These are phyloP conservation scores for Salix exigua DNA, from an alignment of 345 rosid species.

Conservation along the genomic window DNA sequence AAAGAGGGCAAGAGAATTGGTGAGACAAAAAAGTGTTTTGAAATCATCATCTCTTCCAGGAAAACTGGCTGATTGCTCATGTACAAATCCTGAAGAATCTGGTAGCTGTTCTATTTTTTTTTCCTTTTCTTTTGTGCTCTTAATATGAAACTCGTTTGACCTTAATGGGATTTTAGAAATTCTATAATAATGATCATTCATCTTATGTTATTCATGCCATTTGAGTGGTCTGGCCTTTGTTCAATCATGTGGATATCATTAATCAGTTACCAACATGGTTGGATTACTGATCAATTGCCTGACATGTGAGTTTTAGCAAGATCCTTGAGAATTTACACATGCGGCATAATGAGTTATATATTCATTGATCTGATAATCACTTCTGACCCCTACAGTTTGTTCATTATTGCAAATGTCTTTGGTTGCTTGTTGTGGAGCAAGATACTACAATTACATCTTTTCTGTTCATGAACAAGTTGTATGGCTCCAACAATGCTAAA, in stretches of 20 bases:
- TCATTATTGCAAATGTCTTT: neutral
- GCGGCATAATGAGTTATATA: neutral
- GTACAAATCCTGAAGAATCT: constrained; percentile 83
- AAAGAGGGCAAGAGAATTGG: constrained; percentile 94
- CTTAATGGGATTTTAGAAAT: neutral
- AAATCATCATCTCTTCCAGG: constrained; percentile 97
- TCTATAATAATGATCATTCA: neutral
- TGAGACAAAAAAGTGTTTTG: constrained; percentile 81
- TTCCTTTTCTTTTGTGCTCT: neutral
- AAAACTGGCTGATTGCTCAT: constrained; percentile 95
- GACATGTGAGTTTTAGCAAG: neutral
- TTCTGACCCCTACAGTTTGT: neutral
- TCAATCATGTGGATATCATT: neutral
- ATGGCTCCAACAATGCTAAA: neutral
- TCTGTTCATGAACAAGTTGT: neutral
- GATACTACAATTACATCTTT: neutral
- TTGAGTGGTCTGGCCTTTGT: neutral
- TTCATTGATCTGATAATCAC: neutral
- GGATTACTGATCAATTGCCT: neutral
- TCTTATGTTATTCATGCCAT: neutral
- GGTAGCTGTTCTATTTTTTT: constrained; percentile 39
- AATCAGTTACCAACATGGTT: neutral
- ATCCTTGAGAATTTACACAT: neutral
- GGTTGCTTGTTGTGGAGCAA: neutral
- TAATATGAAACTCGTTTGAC: neutral